Evolutionary conservation across 768 basidiomycete genomes (phyloP).

Genomic region (Boletus insuetus): DNA sequence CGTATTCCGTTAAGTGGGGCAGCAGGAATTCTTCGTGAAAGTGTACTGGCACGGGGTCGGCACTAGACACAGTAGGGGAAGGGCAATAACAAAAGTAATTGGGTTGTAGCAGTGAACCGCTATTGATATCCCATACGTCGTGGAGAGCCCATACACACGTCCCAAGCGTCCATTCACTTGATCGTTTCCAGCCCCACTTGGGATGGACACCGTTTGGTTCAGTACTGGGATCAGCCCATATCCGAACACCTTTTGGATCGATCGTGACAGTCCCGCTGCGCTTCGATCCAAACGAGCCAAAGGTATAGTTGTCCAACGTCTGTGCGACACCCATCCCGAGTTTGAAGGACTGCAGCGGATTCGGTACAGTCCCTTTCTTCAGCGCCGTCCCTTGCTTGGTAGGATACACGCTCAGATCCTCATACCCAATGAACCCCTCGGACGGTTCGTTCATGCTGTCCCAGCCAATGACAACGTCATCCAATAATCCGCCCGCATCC

Average conservation of each 20-base stretch:
- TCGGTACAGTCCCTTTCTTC: slow-evolving; percentile 86
- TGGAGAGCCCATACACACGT: slow-evolving; percentile 86
- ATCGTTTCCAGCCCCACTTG: slow-evolving; percentile 84
- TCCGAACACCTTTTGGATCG: slow-evolving; percentile 76
- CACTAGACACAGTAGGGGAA: background rate
- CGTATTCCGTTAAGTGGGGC: slow-evolving; percentile 61
- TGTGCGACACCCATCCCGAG: slow-evolving; percentile 87
- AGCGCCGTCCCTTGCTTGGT: slow-evolving; percentile 64
- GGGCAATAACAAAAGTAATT: slow-evolving; percentile 70
- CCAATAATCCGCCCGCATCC: slow-evolving; percentile 72
- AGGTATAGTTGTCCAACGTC: slow-evolving; percentile 79
- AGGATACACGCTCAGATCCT: slow-evolving; percentile 65
- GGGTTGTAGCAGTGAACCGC: slow-evolving; percentile 62
- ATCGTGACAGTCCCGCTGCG: slow-evolving; percentile 73
- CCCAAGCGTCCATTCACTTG: slow-evolving; percentile 70
- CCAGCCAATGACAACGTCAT: slow-evolving; percentile 94
- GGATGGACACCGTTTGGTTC: slow-evolving; percentile 55
- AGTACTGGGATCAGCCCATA: slow-evolving; percentile 67
- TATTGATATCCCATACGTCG: slow-evolving; percentile 81
- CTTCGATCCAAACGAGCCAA: slow-evolving; percentile 75
- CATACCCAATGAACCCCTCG: slow-evolving; percentile 69
- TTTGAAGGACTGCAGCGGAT: slow-evolving; percentile 76
- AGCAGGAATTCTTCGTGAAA: slow-evolving; percentile 82
- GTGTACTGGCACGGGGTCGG: slow-evolving; percentile 42
- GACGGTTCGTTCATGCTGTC: slow-evolving; percentile 95